Evolutionary conservation across 805 yeast genomes (phyloP).

Genomic region (Nakazawaea ambrosiae): DNA sequence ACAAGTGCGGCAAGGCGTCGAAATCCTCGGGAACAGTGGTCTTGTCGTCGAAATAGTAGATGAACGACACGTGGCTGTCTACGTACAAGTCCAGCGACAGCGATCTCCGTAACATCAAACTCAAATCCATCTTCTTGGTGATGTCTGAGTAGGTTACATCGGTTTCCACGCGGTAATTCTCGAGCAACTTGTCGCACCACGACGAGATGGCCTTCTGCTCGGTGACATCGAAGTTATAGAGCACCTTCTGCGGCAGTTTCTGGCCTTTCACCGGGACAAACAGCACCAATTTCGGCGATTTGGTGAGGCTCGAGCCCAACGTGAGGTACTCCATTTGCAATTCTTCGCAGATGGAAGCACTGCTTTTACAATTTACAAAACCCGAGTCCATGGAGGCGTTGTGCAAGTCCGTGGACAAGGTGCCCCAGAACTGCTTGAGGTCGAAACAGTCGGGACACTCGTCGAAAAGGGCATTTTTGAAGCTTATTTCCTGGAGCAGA

Average conservation of each 20-base stretch:
- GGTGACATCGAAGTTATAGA: slow-evolving; percentile 23
- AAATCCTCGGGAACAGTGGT: slow-evolving; percentile 54
- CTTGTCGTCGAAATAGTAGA: slow-evolving; percentile 46
- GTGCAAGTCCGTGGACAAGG: slow-evolving; percentile 40
- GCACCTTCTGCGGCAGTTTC: slow-evolving; percentile 35
- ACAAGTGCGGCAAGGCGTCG: slow-evolving; percentile 49
- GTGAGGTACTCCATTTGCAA: slow-evolving; percentile 35
- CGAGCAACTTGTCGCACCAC: slow-evolving; percentile 42
- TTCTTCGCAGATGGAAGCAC: slow-evolving; percentile 42
- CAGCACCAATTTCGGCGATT: slow-evolving; percentile 26
- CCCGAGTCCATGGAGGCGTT: slow-evolving; percentile 32
- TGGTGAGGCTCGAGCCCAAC: not conserved
- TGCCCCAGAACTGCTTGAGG: slow-evolving; percentile 51
- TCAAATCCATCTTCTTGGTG: slow-evolving; percentile 16
- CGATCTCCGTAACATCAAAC: slow-evolving; percentile 7
- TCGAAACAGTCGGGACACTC: slow-evolving; percentile 43
- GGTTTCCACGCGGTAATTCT: slow-evolving; percentile 37
- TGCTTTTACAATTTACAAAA: slow-evolving; percentile 53
- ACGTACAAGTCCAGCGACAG: slow-evolving; percentile 20
- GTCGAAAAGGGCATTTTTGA: slow-evolving; percentile 29
- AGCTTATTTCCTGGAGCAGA: slow-evolving; percentile 20
- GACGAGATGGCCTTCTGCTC: slow-evolving; percentile 26
- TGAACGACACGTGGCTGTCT: slow-evolving; percentile 41
- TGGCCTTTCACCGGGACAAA: slow-evolving; percentile 47
- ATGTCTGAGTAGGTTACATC: slow-evolving; percentile 19